phyloP scores from a whole-genome alignment of 2,329 filamentous ascomycete genomes.

The Fusarium equiseti region DNA sequence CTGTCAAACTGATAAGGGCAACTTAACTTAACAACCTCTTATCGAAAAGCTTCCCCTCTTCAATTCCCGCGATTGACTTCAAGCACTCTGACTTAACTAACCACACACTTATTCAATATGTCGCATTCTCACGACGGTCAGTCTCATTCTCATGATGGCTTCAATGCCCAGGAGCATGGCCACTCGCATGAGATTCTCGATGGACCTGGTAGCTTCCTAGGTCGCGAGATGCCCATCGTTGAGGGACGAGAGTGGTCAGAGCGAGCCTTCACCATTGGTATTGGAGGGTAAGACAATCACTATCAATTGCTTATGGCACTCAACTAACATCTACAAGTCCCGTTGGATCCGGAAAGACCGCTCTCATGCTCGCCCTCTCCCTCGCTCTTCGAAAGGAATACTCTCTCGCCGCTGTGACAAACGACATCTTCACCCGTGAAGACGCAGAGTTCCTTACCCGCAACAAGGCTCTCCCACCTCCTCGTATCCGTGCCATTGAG shows the following conservation, averaged over 20 bases:
- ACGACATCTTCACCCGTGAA: constrained; percentile 98
- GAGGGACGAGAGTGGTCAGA: constrained; percentile 90
- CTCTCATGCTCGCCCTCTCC: constrained; percentile 94
- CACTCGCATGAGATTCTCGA: constrained; percentile 96
- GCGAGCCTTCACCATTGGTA: constrained; percentile 95
- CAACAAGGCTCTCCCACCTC: constrained; percentile 82
- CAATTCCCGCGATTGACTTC: background rate
- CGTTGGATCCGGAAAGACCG: constrained; percentile 96
- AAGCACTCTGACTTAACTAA: background rate
- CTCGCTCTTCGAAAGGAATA: constrained; percentile 82
- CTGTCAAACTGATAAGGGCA: constrained; percentile 34
- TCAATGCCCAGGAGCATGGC: constrained; percentile 79
- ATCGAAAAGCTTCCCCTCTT: constrained; percentile 28
- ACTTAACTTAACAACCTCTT: constrained; percentile 1
- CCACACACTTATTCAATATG: constrained; percentile 44
- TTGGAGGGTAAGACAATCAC: constrained; percentile 79
- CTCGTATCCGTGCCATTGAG: constrained; percentile 94
- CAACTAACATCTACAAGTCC: constrained; percentile 67
- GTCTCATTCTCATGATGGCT: constrained; percentile 66
- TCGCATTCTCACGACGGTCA: constrained; percentile 69
- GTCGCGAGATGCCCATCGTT: constrained; percentile 92
- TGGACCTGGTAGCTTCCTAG: constrained; percentile 89
- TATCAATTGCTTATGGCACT: background rate
- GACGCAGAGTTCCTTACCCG: constrained; percentile 97
- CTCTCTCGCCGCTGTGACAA: constrained; percentile 94